Evolutionary conservation across 1,284 basidiomycete species (phyloP), one percentile per base, ranked within the genome.

Genomic region (Porodaedalea pini): DNA sequence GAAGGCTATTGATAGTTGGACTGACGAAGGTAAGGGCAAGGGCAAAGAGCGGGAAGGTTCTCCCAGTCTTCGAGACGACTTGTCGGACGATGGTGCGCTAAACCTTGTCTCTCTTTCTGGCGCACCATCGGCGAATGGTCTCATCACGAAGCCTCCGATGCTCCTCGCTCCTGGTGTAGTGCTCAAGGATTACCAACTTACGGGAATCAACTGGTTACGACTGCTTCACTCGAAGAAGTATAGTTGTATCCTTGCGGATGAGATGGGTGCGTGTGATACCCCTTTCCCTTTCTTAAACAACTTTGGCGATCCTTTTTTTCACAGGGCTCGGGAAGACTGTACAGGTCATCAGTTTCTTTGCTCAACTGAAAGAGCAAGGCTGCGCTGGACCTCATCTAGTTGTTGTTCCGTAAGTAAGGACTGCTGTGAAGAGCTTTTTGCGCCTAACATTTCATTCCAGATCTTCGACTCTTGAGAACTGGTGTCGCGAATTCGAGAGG

Each of bases 141-240:
- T 85, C 66, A 79, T 98, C 64, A 78, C 83, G 40, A 73, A 75
- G 36, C 94, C 98, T 66, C 96, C 97, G 0, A 72, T 78, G 5
- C 70, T 83, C 37, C 74, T 99, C 11, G 79, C 85, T 36, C 73
- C 84, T 25, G 82, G 78, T 47, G 85, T 97, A 61, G 79, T 78
- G 65, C 77, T 99, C 64, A 99, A 99, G 75, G 94, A 97, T 66
- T 99, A 99, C 71, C 96, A 99, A 73, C 77, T 98, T 58, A 79
- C 97, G 55, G 97, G 97, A n/a, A 82, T 99, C 60, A 99, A 98
- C 69, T 99, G 97, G 97, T 78, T 99, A 62, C 86, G 92, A 69
- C 73, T 99, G 27, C 76, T 99, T 45, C 95, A 94, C 70, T 80
- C 78, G 54, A 87, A 84, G 67, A 80, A 82, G 58, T 81, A 91